These are phyloP conservation scores for Tolypocladium ovalisporum DNA, from an alignment of 2,329 filamentous ascomycete species.

Conservation along the genomic window DNA sequence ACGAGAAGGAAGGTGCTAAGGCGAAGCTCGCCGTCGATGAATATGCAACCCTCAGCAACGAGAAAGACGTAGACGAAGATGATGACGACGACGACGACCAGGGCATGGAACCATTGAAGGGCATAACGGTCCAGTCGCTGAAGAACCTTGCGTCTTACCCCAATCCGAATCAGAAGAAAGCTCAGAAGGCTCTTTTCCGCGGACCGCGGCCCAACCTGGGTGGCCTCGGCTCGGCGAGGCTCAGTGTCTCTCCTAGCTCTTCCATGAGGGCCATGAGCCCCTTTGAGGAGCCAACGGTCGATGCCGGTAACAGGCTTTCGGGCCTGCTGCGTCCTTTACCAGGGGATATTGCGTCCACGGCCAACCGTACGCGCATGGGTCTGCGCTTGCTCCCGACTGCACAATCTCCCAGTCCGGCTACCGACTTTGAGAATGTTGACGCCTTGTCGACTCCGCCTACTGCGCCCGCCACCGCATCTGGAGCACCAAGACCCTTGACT, in stretches of 20 bases:
- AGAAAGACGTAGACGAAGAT: conserved; percentile 10
- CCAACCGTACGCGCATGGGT: background rate
- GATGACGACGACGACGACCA: conserved; percentile 17
- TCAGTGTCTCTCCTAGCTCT: background rate
- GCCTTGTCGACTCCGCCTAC: background rate
- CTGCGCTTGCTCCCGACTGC: conserved; percentile 1
- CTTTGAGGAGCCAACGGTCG: background rate
- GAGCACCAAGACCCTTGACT: conserved; percentile 38
- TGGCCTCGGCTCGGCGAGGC: conserved; percentile 1
- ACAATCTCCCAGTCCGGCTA: background rate
- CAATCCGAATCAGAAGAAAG: conserved; percentile 42
- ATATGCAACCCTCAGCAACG: conserved; percentile 13
- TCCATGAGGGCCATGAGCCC: background rate
- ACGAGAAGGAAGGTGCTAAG: conserved; percentile 9
- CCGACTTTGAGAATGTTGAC: background rate
- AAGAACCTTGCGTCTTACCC: conserved; percentile 44
- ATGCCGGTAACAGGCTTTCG: background rate
- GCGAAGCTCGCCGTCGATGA: conserved; percentile 6
- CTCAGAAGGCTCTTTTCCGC: conserved; percentile 33
- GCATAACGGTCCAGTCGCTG: conserved; percentile 34
- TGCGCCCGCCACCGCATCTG: conserved; percentile 21
- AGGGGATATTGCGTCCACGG: conserved; percentile 1
- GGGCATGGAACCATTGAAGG: conserved; percentile 21
- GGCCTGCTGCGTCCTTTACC: conserved; percentile 5
- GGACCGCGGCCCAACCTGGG: conserved; percentile 13